Conservation (phyloP, 1,284 basidiomycete genomes). For the Tranzscheliella williamsii region DNA sequence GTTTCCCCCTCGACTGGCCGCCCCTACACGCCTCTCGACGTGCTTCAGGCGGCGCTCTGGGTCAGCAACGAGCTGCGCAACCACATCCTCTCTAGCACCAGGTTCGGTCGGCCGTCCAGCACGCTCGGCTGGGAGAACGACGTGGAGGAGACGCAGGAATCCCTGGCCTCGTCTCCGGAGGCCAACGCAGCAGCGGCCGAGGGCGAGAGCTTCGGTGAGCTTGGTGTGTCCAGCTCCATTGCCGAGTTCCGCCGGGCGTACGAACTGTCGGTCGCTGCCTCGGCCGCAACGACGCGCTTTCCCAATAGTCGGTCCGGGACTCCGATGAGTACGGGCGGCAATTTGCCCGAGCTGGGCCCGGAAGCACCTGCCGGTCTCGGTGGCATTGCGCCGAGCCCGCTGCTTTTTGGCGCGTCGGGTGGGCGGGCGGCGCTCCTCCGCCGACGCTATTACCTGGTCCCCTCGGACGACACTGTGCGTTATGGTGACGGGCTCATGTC, state of each 20-base stretch:
- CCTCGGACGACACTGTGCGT: slow-evolving; percentile 74
- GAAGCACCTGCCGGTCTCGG: slow-evolving; percentile 9
- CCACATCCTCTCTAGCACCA: slow-evolving; percentile 22
- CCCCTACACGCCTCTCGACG: slow-evolving; percentile 35
- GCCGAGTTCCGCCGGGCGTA: slow-evolving; percentile 34
- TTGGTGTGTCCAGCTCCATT: slow-evolving; percentile 43
- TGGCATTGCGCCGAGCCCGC: slow-evolving; percentile 29
- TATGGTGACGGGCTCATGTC: slow-evolving; percentile 73
- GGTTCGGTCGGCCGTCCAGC: not conserved
- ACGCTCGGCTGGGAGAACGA: slow-evolving; percentile 4
- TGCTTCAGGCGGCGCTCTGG: slow-evolving; percentile 51
- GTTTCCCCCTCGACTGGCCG: slow-evolving; percentile 26
- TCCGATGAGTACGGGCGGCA: slow-evolving; percentile 2
- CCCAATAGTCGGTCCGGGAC: slow-evolving; percentile 18
- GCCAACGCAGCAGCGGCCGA: slow-evolving; percentile 2
- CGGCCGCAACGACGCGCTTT: slow-evolving; percentile 6
- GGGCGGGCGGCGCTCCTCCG: slow-evolving; percentile 19
- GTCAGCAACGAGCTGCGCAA: slow-evolving; percentile 45
- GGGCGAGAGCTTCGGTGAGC: slow-evolving; percentile 21
- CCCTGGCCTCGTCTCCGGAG: slow-evolving; percentile 1
- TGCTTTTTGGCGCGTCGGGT: slow-evolving; percentile 24
- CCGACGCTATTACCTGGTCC: slow-evolving; percentile 71
- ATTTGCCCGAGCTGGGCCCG: not conserved
- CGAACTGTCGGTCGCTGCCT: slow-evolving; percentile 3
- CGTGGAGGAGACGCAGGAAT: slow-evolving; percentile 5